Base-by-base conservation (phyloP, 345 rosid genomes). In the Citrus australasica region DNA sequence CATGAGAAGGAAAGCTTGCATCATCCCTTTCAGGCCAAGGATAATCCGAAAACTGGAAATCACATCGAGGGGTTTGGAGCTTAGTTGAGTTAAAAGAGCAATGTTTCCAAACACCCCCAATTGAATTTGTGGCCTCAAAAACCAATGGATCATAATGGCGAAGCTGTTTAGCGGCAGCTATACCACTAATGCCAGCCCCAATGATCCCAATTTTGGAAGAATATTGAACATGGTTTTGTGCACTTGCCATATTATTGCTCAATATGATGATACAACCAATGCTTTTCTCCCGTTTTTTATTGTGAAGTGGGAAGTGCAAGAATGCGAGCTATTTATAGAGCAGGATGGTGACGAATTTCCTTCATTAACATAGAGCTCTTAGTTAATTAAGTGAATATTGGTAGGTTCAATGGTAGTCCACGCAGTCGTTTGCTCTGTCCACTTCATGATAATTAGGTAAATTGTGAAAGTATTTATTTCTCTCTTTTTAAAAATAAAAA, bases 41-140 rank as follows among this genome's bases (percentile, higher is more conserved):
- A 33, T 66, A 87, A 71, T 87, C 88, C 2, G 88, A 81, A 65
- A 87, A 87, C 76, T 87, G 83, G 5, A 30, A 87, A 74, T 85
- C 82, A 24, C 82, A 61, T n/a, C 86, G 78, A n/a, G 85, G 86
- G 17, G 88, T 81, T 78, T 85, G 90, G 69, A 87, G 90, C 60
- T 79, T 87, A 4, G 90, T 87, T 0, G 86, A 85, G 32, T 58
- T 33, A 38, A 81, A 83, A 16, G 86, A 85, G 65, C 90, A 87
- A 42, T 84, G 90, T 77, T 84, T 88, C 94, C 94, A 91, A 22
- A 91, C 92, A 11, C 94, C 94, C 24, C 94, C 94, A n/a, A 91
- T 75, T 8, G 83, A 88, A 78, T 83, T 86, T 3, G 83, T 84
- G 42, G 92, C 92, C 74, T 87, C 90, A 13, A 87, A 80, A 3